Evolutionary conservation across 2,329 filamentous ascomycete genomes (phyloP), one percentile per base, ranked within the genome.

Genomic region (Microsporum ferrugineum): DNA sequence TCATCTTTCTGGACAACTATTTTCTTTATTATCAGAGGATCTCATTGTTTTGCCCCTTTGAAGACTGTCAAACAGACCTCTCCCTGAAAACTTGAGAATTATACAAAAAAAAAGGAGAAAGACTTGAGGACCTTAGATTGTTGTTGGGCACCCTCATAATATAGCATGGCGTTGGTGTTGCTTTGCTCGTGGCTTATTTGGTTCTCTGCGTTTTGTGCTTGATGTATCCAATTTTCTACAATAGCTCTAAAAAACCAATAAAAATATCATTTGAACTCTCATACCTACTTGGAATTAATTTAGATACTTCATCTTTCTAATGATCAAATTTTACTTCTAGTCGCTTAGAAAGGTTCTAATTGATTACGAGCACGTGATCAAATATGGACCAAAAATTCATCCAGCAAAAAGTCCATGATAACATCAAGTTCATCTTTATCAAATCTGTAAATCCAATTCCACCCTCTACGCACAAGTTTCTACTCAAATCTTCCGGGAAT

Each of bases 21-120:
- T 66, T 63, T 62, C 59, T 57, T 59, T 55, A 55, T 34, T 31
- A 27, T 53, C 49, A 17, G 49, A 36, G 49, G 33, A 34, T 17
- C 49, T 31, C 31, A 23, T 34, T 17, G 29, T 55, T 55, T 55
- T 23, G 39, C 2, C 49, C 31, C 33, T 36, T n/a, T 17, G 29
- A 27, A 39, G 17, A 56, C 58, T 53, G 41, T 58, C 23, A 38
- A 57, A 61, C 27, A 59, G 17, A 27, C 27, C 34, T 31, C n/a
- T 23, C 17, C 33, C 38, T 58, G 33, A 39, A 27, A 38, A 23
- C 17, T 23, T 23, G n/a, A 59, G 45, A 55, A 55, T 43, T 17
- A 63, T 63, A 66, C 65, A 64, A 68, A 67, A 67, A 63, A 67
- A 67, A 67, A 64, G 66, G 65, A 66, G 38, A 66, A 66, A 63